Percentiles rank a stretch among this genome's conserved stretches.
Conservation (phyloP, 352 stramenopile species). For the Pythium myriotylum region DNA sequence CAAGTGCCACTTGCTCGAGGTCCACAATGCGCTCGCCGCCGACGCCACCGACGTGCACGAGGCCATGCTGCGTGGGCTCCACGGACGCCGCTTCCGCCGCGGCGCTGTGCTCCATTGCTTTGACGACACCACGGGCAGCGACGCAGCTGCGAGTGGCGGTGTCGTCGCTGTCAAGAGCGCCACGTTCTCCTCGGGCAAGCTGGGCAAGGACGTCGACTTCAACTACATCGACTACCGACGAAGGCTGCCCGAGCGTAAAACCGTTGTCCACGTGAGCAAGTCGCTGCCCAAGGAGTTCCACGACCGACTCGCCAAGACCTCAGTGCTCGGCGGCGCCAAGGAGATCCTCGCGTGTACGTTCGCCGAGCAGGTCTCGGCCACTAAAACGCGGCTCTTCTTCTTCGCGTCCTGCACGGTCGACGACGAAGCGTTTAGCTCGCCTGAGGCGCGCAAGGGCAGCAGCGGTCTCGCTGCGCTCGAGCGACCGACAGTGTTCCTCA, state of each 20-base stretch:
- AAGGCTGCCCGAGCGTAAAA: conserved; percentile 14
- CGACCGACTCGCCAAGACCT: conserved; percentile 38
- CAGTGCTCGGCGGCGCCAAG: conserved; percentile 35
- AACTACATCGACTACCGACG: conserved; percentile 22
- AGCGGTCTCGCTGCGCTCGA: conserved; percentile 22
- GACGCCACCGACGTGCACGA: conserved; percentile 12
- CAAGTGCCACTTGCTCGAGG: conserved; percentile 23
- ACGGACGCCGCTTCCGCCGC: conserved; percentile 16
- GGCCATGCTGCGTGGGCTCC: conserved; percentile 17
- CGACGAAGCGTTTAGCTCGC: too few species aligned
- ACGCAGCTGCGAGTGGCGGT: background rate
- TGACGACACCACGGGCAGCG: conserved; percentile 6
- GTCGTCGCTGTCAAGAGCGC: conserved; percentile 21
- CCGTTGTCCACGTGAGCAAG: conserved; percentile 55
- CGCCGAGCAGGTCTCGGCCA: conserved; percentile 22
- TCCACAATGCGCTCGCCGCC: conserved; percentile 18
- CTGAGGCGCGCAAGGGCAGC: too few species aligned
- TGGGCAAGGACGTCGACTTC: conserved; percentile 23
- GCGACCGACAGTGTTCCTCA: conserved; percentile 29
- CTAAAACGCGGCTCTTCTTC: conserved; percentile 33
- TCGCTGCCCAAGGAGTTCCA: conserved; percentile 61
- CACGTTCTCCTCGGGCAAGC: conserved; percentile 9
- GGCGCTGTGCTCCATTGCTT: conserved; percentile 23
- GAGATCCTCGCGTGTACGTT: conserved; percentile 34
- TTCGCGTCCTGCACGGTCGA: conserved; percentile 37